A percentile compares a stretch with the other conserved stretches of the same genome.
phyloP scores from a whole-genome alignment of 1,284 basidiomycete genomes.

The Heterobasidion irregulare region DNA sequence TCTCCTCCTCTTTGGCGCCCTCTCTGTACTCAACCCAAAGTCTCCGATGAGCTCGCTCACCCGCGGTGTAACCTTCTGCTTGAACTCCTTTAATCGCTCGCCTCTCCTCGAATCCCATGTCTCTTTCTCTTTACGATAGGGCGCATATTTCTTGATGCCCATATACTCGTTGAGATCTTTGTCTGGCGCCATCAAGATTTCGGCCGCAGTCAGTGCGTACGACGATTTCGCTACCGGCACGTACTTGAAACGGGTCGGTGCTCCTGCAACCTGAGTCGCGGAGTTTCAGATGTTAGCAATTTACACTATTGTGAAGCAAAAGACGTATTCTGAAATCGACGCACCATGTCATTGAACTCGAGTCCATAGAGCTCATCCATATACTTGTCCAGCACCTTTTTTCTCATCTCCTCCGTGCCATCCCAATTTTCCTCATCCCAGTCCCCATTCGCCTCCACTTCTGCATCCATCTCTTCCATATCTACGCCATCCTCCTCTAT shows the following conservation, averaged over 20 bases:
- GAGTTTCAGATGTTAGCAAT: slow-evolving; percentile 2
- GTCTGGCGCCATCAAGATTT: slow-evolving; percentile 92
- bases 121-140: slow-evolving; percentile 61
- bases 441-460: slow-evolving; percentile 2
- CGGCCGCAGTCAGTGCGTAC: slow-evolving; percentile 75
- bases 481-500: slow-evolving; percentile 41
- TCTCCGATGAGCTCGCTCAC: neutral
- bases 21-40: slow-evolving; percentile 1
- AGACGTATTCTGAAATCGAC: slow-evolving; percentile 17
- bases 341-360: slow-evolving; percentile 93
- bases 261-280: slow-evolving; percentile 65
- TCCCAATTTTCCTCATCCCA: slow-evolving; percentile 63
- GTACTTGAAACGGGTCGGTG: slow-evolving; percentile 94
- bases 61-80: slow-evolving; percentile 36
- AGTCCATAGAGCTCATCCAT: slow-evolving; percentile 88
- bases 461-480: slow-evolving; percentile 67
- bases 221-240: slow-evolving; percentile 57
- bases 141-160: slow-evolving; percentile 84
- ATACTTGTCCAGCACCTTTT: slow-evolving; percentile 73
- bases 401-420: slow-evolving; percentile 82
- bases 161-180: slow-evolving; percentile 89
- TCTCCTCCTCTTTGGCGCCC: slow-evolving; percentile 51
- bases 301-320: neutral
- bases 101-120: slow-evolving; percentile 60
- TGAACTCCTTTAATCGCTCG: slow-evolving; percentile 71